Evolutionary conservation across 192 early-diverging fungal species (phyloP).

Genomic region (Gonapodya prolifera): DNA sequence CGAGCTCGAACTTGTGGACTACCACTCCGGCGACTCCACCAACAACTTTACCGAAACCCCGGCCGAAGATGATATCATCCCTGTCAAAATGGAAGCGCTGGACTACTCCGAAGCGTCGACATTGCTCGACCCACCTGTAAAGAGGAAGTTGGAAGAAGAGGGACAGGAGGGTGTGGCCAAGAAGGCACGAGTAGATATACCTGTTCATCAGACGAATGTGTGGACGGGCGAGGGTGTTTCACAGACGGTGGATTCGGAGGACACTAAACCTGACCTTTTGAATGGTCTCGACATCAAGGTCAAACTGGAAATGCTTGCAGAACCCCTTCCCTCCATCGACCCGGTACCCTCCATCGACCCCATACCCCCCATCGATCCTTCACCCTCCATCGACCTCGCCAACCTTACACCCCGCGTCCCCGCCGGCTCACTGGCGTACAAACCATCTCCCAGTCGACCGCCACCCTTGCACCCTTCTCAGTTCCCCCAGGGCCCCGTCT

Average conservation of each 20-base stretch:
- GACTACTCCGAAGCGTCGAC: no score
- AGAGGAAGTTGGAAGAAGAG: no score
- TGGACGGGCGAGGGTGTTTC: no score
- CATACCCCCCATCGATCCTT: neutral
- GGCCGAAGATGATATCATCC: neutral
- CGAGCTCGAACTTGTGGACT: constrained; percentile 5
- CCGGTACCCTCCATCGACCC: neutral
- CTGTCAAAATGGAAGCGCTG: neutral
- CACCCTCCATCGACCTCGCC: neutral
- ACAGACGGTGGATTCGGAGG: no score
- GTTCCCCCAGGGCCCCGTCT: constrained; percentile 2
- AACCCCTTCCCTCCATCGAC: neutral
- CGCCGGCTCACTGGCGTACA: neutral
- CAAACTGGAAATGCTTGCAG: neutral
- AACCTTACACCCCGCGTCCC: neutral
- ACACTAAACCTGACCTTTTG: no score
- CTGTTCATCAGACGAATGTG: no score
- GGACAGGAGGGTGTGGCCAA: no score
- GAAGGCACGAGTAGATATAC: no score
- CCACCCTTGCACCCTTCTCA: no score
- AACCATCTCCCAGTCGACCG: neutral
- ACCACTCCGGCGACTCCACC: neutral
- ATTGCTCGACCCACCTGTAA: no score
- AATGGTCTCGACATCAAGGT: no score
- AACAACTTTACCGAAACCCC: neutral